phyloP scores from a whole-genome alignment of 2,329 filamentous ascomycete genomes.

The Coleophoma eucalyptorum region DNA sequence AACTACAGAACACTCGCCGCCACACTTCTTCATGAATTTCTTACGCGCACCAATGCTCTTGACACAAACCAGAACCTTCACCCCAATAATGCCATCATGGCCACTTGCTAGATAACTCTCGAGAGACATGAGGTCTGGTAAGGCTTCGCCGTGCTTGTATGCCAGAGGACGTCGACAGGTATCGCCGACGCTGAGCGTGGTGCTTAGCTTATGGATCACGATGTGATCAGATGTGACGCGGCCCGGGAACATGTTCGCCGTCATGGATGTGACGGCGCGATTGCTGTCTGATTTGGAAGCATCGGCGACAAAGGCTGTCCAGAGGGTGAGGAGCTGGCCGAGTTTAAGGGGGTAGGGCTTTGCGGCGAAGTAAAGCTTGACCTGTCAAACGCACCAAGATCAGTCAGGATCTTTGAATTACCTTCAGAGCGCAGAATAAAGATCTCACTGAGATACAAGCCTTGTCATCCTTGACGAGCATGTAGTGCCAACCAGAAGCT shows the following conservation, averaged over 20 bases:
- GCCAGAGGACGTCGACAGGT: conserved; percentile 42
- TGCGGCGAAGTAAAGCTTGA: conserved; percentile 47
- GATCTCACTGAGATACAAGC: conserved; percentile 41
- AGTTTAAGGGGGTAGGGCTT: conserved; percentile 39
- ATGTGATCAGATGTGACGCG: conserved; percentile 49
- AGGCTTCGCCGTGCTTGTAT: conserved; percentile 28
- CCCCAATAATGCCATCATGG: conserved; percentile 42
- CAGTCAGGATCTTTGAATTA: conserved; percentile 4
- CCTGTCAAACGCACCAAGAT: conserved; percentile 23
- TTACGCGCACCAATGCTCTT: conserved; percentile 51
- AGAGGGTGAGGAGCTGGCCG: conserved; percentile 51
- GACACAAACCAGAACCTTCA: conserved; percentile 52
- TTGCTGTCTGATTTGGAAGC: conserved; percentile 37
- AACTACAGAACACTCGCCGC: conserved; percentile 38
- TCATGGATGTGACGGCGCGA: conserved; percentile 32
- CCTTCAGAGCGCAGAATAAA: too few species aligned
- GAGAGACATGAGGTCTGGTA: conserved; percentile 51
- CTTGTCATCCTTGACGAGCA: conserved; percentile 52
- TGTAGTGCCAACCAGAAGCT: conserved; percentile 46
- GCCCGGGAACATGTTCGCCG: conserved; percentile 54
- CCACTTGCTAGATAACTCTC: conserved; percentile 50
- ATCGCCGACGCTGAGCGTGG: conserved; percentile 38
- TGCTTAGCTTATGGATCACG: conserved; percentile 45
- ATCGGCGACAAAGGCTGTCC: conserved; percentile 49
- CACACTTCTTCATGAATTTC: conserved; percentile 44